Conservation (phyloP, 2,329 filamentous ascomycete species). For the Ceratocystis lukuohia region DNA sequence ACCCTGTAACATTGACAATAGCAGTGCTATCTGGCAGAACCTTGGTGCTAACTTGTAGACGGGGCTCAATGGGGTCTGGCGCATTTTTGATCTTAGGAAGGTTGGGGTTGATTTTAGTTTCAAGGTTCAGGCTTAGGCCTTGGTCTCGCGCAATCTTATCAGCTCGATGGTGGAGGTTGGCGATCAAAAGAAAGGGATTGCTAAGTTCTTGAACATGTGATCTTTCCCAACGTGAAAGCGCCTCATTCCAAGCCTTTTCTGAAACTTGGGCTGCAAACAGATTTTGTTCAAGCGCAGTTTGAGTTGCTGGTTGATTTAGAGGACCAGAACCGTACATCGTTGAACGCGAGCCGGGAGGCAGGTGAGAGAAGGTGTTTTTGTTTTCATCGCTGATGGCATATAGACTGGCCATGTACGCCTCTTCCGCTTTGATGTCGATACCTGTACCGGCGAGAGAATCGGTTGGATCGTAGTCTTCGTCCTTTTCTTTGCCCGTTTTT, state of each 20-base stretch:
- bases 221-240: slow-evolving; percentile 46
- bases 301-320: slow-evolving; percentile 48
- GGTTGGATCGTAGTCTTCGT: slow-evolving; percentile 61
- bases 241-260: slow-evolving; percentile 51
- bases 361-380: slow-evolving; percentile 33
- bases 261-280: slow-evolving; percentile 53
- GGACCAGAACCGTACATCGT: slow-evolving; percentile 52
- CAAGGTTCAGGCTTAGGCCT: slow-evolving; percentile 42
- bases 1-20: slow-evolving; percentile 44
- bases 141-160: slow-evolving; percentile 46
- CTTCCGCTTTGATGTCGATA: slow-evolving; percentile 76
- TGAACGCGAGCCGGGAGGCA: slow-evolving; percentile 40
- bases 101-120: slow-evolving; percentile 37
- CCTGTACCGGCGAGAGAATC: slow-evolving; percentile 76
- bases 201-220: slow-evolving; percentile 55
- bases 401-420: slow-evolving; percentile 58
- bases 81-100: slow-evolving; percentile 27
- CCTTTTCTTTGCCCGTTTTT: slow-evolving; percentile 45
- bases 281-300: slow-evolving; percentile 35
- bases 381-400: slow-evolving; percentile 32
- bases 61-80: slow-evolving; percentile 14
- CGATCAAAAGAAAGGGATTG: slow-evolving; percentile 58
- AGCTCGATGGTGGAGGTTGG: slow-evolving; percentile 44
- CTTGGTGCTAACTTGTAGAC: slow-evolving; percentile 14
- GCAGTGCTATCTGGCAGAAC: slow-evolving; percentile 27